Percentiles rank a stretch among this genome's conserved stretches.
Conservation (phyloP, 371 early-diverging fungal genomes). For the Mucor velutinosus region DNA sequence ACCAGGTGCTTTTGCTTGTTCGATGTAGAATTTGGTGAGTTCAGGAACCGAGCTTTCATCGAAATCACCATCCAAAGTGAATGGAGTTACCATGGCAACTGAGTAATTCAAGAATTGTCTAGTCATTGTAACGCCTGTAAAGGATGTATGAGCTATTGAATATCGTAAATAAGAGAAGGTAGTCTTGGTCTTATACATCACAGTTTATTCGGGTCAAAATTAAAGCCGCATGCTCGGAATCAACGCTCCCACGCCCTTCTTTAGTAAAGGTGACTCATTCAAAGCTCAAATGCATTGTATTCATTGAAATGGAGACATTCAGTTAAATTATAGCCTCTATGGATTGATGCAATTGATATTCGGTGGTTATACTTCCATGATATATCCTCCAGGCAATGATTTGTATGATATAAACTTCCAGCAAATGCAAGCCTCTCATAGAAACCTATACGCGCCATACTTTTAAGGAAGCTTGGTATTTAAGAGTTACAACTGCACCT, state of each 20-base stretch:
- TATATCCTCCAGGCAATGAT: no score
- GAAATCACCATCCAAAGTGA: slow-evolving; percentile 22
- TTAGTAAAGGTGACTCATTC: background rate
- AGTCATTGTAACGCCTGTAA: background rate
- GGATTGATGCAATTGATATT: no score
- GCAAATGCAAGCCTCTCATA: background rate
- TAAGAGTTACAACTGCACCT: no score
- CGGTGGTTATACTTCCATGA: no score
- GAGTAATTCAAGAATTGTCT: slow-evolving; percentile 26
- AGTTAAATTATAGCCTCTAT: background rate
- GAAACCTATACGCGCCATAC: no score
- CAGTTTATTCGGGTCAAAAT: background rate
- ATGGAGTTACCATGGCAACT: slow-evolving; percentile 35
- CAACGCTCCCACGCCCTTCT: background rate
- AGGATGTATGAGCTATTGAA: background rate
- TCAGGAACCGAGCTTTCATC: slow-evolving; percentile 24
- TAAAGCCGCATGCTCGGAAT: background rate
- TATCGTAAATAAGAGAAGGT: background rate
- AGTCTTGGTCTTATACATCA: background rate
- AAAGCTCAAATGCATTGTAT: background rate
- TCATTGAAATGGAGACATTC: background rate
- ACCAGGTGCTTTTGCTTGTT: slow-evolving; percentile 24
- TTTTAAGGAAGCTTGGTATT: no score
- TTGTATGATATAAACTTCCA: background rate
- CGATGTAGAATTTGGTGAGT: slow-evolving; percentile 25